These are phyloP conservation scores for Guyanaporus albipodus DNA, from an alignment of 768 basidiomycete genomes.

Conservation along the genomic window DNA sequence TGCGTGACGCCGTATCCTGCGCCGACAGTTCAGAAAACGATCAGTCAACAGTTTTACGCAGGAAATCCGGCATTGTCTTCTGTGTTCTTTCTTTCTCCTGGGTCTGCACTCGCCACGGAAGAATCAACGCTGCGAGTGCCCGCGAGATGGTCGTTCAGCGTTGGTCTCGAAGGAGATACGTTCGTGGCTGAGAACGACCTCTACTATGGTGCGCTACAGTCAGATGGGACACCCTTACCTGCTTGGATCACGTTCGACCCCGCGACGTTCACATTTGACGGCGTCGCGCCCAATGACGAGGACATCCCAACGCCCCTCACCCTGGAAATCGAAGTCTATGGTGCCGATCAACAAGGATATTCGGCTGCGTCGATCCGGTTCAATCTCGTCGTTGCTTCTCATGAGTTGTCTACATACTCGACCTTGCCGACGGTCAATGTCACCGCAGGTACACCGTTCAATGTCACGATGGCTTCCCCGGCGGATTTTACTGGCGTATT, in stretches of 20 bases:
- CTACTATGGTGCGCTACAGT: conserved; percentile 60
- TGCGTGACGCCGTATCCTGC: conserved; percentile 52
- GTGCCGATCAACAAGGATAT: conserved; percentile 71
- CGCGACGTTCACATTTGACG: conserved; percentile 67
- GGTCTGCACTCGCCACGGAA: conserved; percentile 50
- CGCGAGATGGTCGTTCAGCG: conserved; percentile 82
- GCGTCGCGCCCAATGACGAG: conserved; percentile 58
- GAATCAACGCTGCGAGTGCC: conserved; percentile 69
- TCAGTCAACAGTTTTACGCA: conserved; percentile 56
- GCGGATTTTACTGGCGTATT: conserved; percentile 61
- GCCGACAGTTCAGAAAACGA: conserved; percentile 51
- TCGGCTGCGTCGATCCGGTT: conserved; percentile 58
- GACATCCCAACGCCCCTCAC: conserved; percentile 36
- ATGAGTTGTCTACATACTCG: conserved; percentile 55
- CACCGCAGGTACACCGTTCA: conserved; percentile 53
- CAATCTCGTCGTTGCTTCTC: conserved; percentile 58
- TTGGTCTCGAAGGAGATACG: conserved; percentile 73
- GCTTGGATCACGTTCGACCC: conserved; percentile 72
- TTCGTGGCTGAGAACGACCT: conserved; percentile 46
- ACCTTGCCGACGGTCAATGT: conserved; percentile 67
- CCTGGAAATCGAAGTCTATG: conserved; percentile 57
- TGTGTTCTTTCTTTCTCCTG: conserved; percentile 59
- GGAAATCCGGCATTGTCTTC: conserved; percentile 69
- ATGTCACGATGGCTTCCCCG: conserved; percentile 47
- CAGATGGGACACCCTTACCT: conserved; percentile 69